These are phyloP conservation scores for Vigna nakashimae DNA, from an alignment of 306 rosid species.

Conservation along the genomic window DNA sequence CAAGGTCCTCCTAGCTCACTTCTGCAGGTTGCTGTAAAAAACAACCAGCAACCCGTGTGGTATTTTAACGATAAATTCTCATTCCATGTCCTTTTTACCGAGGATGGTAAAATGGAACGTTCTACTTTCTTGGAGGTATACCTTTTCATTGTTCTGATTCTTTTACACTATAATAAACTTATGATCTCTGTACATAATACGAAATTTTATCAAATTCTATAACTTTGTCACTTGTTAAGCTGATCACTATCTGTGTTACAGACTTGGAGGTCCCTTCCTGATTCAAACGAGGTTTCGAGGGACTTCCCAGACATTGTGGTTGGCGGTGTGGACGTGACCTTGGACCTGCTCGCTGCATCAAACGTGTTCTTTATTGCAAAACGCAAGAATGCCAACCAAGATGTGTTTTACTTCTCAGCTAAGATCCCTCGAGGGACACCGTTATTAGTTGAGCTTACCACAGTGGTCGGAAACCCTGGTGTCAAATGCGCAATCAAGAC, in stretches of 20 bases:
- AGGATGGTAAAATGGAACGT: conserved; percentile 99
- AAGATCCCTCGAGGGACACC: conserved; percentile 85
- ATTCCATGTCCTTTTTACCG: conserved; percentile 76
- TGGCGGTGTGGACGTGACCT: conserved; percentile 61
- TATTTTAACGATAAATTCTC: conserved; percentile 84
- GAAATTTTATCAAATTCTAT: conserved; percentile 28
- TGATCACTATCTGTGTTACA: conserved; percentile 49
- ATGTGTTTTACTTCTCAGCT: conserved; percentile 94
- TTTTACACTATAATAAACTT: not conserved
- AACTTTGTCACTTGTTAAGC: not conserved
- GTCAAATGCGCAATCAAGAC: conserved; percentile 94
- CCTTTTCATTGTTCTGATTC: conserved; percentile 31
- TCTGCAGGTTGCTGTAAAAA: conserved; percentile 90
- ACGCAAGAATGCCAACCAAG: conserved; percentile 91
- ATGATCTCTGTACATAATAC: not conserved
- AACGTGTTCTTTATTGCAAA: conserved; percentile 92
- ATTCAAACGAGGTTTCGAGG: conserved; percentile 86
- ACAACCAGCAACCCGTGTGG: conserved; percentile 96
- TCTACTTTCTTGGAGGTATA: conserved; percentile 87
- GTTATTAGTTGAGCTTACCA: conserved; percentile 79
- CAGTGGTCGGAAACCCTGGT: conserved; percentile 74
- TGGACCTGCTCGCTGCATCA: conserved; percentile 76
- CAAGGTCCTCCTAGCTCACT: conserved; percentile 97
- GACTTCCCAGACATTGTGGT: conserved; percentile 76
- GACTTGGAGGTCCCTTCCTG: conserved; percentile 99